Evolutionary conservation across 2,329 filamentous ascomycete species (phyloP).

Genomic region (Sporothrix variecibatus): DNA sequence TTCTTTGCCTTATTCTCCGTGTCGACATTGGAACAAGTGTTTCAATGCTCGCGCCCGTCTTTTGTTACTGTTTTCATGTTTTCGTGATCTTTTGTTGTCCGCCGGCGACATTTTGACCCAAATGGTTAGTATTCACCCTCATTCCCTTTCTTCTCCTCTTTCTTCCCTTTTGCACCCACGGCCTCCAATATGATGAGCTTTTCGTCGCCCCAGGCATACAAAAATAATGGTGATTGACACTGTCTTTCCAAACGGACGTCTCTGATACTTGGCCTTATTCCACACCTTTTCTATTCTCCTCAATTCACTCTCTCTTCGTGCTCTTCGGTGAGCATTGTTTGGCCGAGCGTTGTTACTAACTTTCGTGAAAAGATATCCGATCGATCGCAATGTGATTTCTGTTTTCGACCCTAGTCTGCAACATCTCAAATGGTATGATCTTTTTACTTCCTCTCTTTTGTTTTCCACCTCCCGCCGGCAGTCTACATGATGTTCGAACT

Average conservation of each 20-base stretch:
- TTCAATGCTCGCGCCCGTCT: neutral
- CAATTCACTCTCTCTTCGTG: neutral
- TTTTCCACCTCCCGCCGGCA: neutral
- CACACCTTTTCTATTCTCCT: neutral
- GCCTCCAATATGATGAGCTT: constrained; percentile 52
- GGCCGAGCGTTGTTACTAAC: neutral
- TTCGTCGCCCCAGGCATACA: constrained; percentile 62
- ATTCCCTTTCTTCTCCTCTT: neutral
- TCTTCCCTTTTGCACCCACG: neutral
- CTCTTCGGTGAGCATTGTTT: neutral
- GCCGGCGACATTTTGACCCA: neutral
- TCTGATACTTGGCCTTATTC: constrained; percentile 39
- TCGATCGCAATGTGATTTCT: neutral
- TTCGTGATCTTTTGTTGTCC: neutral
- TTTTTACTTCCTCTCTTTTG: neutral
- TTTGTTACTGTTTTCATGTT: neutral
- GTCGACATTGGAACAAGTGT: neutral
- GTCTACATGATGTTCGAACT: constrained; percentile 45
- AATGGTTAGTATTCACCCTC: neutral
- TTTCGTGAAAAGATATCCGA: neutral
- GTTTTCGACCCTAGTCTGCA: neutral
- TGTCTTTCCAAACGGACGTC: constrained; percentile 53
- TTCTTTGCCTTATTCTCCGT: neutral
- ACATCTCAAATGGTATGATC: constrained; percentile 14
- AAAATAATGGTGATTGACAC: constrained; percentile 57